Evolutionary conservation across 225 moss, liverwort and hornwort species (phyloP).

Genomic region (Pseudisothecium myosuroides): DNA sequence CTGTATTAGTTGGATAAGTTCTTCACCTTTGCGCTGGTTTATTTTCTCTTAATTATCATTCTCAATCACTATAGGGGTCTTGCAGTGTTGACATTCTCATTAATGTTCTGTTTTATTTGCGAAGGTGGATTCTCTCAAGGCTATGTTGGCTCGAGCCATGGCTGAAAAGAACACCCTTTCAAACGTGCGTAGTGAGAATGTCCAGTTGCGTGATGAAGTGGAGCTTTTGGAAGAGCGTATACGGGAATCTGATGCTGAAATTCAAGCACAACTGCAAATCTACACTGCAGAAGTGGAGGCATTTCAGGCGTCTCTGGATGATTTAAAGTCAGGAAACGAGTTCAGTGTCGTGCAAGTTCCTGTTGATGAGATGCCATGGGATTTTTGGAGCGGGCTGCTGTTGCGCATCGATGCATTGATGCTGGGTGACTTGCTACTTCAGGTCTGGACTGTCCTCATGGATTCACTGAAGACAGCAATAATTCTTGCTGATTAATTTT

Average conservation of each 20-base stretch:
- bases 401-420: conserved; percentile 71
- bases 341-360: conserved; percentile 49
- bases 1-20: neutral
- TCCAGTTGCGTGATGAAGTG: conserved; percentile 47
- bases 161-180: conserved; percentile 40
- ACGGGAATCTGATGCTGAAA: conserved; percentile 65
- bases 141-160: conserved; percentile 35
- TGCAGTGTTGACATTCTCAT: neutral
- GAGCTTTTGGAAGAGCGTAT: conserved; percentile 50
- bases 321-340: conserved; percentile 48
- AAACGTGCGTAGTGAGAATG: conserved; percentile 49
- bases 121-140: conserved; percentile 44
- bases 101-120: neutral
- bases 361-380: conserved; percentile 82
- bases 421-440: conserved; percentile 47
- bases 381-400: conserved; percentile 77
- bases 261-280: conserved; percentile 46
- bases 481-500: neutral
- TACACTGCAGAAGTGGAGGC: conserved; percentile 70
- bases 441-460: conserved; percentile 15
- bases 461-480: neutral
- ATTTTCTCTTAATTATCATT: neutral
- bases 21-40: neutral
- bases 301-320: conserved; percentile 63
- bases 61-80: neutral